Evolutionary conservation across 2,329 filamentous ascomycete genomes (phyloP), one percentile per base, ranked within the genome.

Genomic region (Alternaria sp.): DNA sequence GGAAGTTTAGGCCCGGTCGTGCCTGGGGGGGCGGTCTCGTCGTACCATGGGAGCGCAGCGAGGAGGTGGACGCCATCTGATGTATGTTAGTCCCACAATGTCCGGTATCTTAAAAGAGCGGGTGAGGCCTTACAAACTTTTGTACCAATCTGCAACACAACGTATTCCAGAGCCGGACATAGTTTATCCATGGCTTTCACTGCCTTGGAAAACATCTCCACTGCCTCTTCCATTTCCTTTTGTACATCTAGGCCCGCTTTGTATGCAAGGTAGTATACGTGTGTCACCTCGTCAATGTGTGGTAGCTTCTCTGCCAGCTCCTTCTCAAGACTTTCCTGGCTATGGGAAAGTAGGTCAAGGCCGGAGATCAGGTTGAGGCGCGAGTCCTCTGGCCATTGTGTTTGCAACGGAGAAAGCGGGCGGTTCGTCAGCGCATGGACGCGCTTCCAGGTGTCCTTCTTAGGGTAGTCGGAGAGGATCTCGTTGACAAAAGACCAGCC

Each of bases 191-290:
- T 60, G 1, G 72, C 73, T 16, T 70, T 75, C n/a, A 77, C 75
- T 6, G 78, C 75, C 46, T 78, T 70, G 64, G 78, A 72, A 58
- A 80, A 80, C 76, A 83, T 81, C 1, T 73, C 72, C 9, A 80
- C 71, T 26, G 80, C 80, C 52, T 82, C 79, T 24, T 76, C 68
- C 42, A 76, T 59, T 61, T 82, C 79, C 58, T 79, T 73, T 18
- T 76, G 66, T 9, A 78, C 49, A 57, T 83, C 78, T 16, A 74
- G 72, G 16, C 71, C 75, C 14, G 78, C 80, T 65, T 81, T 82
- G 69, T 81, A 82, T 48, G 81, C 80, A 69, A 81, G 63, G 57
- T 80, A 83, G 67, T 81, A 81, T 12, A 82, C 75, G 69, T 83
- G 81, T 22, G 80, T 82, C 2, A 82, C 77, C 26, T 76, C 72